Evolutionary conservation across 176 grass and related monocot species (phyloP).

Genomic region (Ananas comosus): DNA sequence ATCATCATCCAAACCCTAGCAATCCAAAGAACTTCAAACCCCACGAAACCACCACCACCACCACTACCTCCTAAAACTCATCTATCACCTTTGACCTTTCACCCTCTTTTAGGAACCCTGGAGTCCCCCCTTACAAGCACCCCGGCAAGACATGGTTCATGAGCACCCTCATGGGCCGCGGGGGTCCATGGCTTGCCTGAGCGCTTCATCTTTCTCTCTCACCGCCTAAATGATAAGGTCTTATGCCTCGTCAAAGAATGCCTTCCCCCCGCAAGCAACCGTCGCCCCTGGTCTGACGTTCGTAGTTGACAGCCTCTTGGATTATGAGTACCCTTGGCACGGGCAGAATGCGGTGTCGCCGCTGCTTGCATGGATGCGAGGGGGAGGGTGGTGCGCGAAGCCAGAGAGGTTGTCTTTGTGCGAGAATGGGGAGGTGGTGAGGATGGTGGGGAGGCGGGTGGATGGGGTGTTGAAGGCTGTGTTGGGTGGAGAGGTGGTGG

Average conservation of each 20-base stretch:
- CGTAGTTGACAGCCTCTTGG: constrained; percentile 10
- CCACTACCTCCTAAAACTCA: neutral
- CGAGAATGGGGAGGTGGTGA: constrained; percentile 12
- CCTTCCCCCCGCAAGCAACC: neutral
- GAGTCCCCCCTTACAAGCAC: neutral
- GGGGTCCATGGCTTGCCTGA: constrained; percentile 4
- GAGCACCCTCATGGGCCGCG: constrained; percentile 7
- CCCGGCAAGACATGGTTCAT: constrained; percentile 21
- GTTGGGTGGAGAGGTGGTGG: neutral
- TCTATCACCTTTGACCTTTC: neutral
- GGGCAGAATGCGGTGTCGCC: constrained; percentile 6
- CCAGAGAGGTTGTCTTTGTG: constrained; percentile 5
- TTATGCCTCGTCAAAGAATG: constrained; percentile 1
- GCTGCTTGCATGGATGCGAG: constrained; percentile 10
- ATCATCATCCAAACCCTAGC: constrained; percentile 11
- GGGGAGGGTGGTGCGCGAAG: neutral
- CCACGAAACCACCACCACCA: neutral
- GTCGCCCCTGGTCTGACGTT: neutral
- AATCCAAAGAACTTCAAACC: neutral
- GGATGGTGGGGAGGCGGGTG: constrained; percentile 9
- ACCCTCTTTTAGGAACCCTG: constrained; percentile 1
- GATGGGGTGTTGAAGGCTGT: neutral
- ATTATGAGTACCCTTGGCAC: constrained; percentile 13
- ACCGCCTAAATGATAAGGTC: constrained; percentile 1
- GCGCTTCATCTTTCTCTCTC: constrained; percentile 15